Base-by-base conservation (phyloP, 495 filamentous ascomycete genomes). In the Thermothielavioides terrestris region DNA sequence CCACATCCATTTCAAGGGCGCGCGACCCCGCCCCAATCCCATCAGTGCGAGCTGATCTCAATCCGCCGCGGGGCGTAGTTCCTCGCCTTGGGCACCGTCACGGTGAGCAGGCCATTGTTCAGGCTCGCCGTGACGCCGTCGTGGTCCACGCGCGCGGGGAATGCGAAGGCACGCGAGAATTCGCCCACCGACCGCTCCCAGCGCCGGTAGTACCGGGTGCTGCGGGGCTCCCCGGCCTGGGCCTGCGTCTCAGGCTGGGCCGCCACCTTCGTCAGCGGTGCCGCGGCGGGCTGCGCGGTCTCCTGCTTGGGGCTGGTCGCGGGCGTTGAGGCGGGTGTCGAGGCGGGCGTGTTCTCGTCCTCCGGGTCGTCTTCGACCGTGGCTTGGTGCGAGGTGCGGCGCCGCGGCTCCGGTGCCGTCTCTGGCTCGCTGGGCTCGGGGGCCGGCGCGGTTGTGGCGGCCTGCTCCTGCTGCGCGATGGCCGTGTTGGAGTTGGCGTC, bases 161-260 rank as follows among this genome's bases (percentile, higher is more conserved):
- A 95, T 46, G 61, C 77, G 74, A 96, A 95, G 22, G 71, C 73
- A 46, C 89, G 80, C 30, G 79, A 73, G 75, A 95, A 97, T 44
- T 85, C 74, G 55, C 90, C 91, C 44, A 88, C 70, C 7, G 72
- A 80, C 56, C 90, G 84, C 76, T 97, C 91, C 22, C 76, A 75
- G 36, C 84, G 75, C 88, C 86, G 92, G 72, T 83, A 94, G n/a
- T n/a, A n/a, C n/a, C n/a, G n/a, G n/a, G n/a, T n/a, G n/a, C n/a
- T n/a, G n/a, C n/a, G n/a, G n/a, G n/a, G n/a, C n/a, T n/a, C n/a
- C 58, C 69, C 56, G 41, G 61, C 41, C 56, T 68, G 54, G 44
- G 67, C 42, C 52, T 37, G 26, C 6, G 43, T 26, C 46, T 44
- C 10, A 9, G 18, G 38, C 14, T 43, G n/a, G 28, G 17, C 27